Evolutionary conservation across 768 basidiomycete species (phyloP), one percentile per base, ranked within the genome.

Genomic region (Candolleomyces eurysporus): DNA sequence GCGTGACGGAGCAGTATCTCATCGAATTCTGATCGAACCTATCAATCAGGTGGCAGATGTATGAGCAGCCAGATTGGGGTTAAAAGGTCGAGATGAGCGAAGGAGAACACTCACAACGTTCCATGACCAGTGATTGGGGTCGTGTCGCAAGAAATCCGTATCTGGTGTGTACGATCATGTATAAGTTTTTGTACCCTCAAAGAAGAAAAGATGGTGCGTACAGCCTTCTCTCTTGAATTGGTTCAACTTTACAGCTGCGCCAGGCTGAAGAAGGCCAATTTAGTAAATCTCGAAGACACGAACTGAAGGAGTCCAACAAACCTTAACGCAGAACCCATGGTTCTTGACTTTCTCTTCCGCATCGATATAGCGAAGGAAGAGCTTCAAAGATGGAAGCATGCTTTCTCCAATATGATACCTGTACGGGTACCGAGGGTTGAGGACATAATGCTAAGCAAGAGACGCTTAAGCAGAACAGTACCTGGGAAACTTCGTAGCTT

Each of bases 181-280:
- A 39, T 55, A 3, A 40, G 32, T 14, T 32, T n/a, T 14, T 10
- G 4, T 21, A 19, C 4, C 26, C 26, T 26, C 48, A 5, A 36
- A 9, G 8, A 19, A 48, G 50, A 2, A n/a, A 13, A 21, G 53
- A 2, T 61, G 48, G 19, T 51, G 74, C 83, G 61, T 64, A 82
- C 84, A 87, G 49, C 82, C 85, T 69, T 86, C 85, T 13, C 73
- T 77, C 67, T 84, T 86, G 67, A 73, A 76, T 58, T 80, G 79
- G 59, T 81, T 84, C 51, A 87, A 76, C 65, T 86, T 87, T 67
- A 87, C 75, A 2, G 83, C 86, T 42, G 83, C 83, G 22, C 85
- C 85, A 0, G 79, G 82, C 84, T 87, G 62, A 13, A 39, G 62
- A 13, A 39, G 46, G 45, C 53, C 4, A 49, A 39, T 39, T 30